Percentiles rank a stretch among this genome's conserved stretches.
phyloP scores from a whole-genome alignment of 176 grass and related monocot genomes.

The Themeda triandra region DNA sequence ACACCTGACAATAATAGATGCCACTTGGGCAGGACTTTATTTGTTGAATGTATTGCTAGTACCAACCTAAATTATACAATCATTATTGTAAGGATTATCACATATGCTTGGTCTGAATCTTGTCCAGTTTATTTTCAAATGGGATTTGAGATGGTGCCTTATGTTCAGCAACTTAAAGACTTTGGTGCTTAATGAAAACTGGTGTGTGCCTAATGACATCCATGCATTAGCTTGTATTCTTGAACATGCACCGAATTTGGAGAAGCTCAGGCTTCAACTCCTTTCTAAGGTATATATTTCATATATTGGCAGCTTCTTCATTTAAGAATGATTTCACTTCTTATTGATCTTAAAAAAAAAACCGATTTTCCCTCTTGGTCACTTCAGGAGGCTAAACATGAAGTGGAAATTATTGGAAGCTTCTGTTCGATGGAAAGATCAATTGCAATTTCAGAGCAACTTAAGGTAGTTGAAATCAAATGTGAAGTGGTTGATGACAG shows the following conservation, averaged over 20 bases:
- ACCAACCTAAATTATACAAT: too few species aligned
- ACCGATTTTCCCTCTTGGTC: not conserved
- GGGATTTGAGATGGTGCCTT: not conserved
- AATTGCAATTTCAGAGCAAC: not conserved
- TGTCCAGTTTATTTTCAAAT: constrained; percentile 21
- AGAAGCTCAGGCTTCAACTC: constrained; percentile 25
- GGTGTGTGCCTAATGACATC: not conserved
- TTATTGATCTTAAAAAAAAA: not conserved
- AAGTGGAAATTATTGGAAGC: not conserved
- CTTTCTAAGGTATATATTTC: not conserved
- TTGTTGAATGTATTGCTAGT: too few species aligned
- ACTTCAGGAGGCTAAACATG: not conserved
- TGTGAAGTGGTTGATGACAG: too few species aligned
- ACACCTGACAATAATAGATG: too few species aligned
- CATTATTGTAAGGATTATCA: too few species aligned
- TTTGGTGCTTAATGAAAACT: constrained; percentile 5
- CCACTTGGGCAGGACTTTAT: too few species aligned
- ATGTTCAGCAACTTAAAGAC: constrained; percentile 16
- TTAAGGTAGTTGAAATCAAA: too few species aligned
- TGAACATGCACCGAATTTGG: constrained; percentile 5
- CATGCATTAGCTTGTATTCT: constrained; percentile 1
- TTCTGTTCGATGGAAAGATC: not conserved
- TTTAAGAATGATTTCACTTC: not conserved
- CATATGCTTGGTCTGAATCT: not conserved
- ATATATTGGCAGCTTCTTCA: not conserved